phyloP scores from a whole-genome alignment of 2,329 filamentous ascomycete genomes.

The Epichloe glyceriae region DNA sequence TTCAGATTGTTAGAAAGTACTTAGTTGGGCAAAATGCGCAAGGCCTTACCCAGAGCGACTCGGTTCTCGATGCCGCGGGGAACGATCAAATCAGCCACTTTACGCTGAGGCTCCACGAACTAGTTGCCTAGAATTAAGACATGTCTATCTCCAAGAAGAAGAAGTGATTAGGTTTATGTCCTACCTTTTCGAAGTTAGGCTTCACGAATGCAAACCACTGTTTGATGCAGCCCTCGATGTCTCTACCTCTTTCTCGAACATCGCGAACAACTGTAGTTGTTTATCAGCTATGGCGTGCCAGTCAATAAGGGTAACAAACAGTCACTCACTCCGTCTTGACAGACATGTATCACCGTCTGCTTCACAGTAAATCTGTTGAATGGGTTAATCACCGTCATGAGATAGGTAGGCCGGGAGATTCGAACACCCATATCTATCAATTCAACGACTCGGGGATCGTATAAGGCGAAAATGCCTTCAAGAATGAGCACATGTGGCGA shows the following conservation, averaged over 20 bases:
- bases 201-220: slow-evolving; percentile 97
- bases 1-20: slow-evolving; percentile 4
- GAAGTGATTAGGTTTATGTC: background rate
- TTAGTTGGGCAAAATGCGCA: background rate
- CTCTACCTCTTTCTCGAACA: slow-evolving; percentile 75
- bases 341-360: slow-evolving; percentile 91
- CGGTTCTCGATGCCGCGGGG: slow-evolving; percentile 89
- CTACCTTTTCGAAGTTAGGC: slow-evolving; percentile 76
- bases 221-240: slow-evolving; percentile 92
- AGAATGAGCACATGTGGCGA: slow-evolving; percentile 91
- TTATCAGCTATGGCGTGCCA: slow-evolving; percentile 2
- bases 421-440: slow-evolving; percentile 78
- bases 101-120: slow-evolving; percentile 84
- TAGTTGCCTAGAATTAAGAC: slow-evolving; percentile 13
- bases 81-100: slow-evolving; percentile 89
- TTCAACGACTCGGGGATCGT: slow-evolving; percentile 74
- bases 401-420: slow-evolving; percentile 1
- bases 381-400: background rate
- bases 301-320: slow-evolving; percentile 2
- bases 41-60: slow-evolving; percentile 63
- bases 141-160: background rate
- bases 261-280: slow-evolving; percentile 60
- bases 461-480: slow-evolving; percentile 90
- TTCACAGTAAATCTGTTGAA: slow-evolving; percentile 79
- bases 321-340: slow-evolving; percentile 61